A percentile compares a stretch with the other conserved stretches of the same genome.
Conservation (phyloP, 2,329 filamentous ascomycete species). For the Pseudocercospora vitis region DNA sequence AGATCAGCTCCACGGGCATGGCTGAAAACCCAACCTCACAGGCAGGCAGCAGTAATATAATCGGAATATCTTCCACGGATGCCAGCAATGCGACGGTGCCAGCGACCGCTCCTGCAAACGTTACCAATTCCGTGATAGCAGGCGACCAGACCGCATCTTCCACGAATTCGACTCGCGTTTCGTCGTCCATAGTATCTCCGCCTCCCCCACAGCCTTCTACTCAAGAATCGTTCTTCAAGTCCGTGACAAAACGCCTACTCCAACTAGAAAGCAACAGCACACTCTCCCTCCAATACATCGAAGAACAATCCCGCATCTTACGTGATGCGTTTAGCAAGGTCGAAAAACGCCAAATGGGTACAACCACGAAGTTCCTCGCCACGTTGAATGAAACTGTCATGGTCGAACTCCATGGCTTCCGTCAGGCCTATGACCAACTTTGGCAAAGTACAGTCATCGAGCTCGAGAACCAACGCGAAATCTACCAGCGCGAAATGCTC, state of each 20-base stretch:
- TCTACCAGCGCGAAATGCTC: conserved; percentile 77
- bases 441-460: conserved; percentile 96
- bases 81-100: neutral
- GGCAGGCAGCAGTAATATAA: neutral
- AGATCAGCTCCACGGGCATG: neutral
- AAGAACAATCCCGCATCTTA: conserved; percentile 88
- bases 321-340: conserved; percentile 83
- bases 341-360: conserved; percentile 82
- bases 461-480: conserved; percentile 82
- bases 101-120: neutral
- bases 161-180: conserved; percentile 12
- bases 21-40: neutral
- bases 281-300: conserved; percentile 90
- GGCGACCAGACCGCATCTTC: conserved; percentile 4
- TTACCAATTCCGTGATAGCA: neutral
- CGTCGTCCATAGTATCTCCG: conserved; percentile 26
- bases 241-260: conserved; percentile 87
- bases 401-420: conserved; percentile 72
- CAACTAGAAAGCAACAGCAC: conserved; percentile 91
- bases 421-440: conserved; percentile 88
- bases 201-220: conserved; percentile 68
- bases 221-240: conserved; percentile 97
- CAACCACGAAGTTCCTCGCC: conserved; percentile 77
- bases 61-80: neutral
- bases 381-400: conserved; percentile 86